Base-by-base conservation (phyloP, 805 yeast genomes). In the Ogataea trehaloabstinens region DNA sequence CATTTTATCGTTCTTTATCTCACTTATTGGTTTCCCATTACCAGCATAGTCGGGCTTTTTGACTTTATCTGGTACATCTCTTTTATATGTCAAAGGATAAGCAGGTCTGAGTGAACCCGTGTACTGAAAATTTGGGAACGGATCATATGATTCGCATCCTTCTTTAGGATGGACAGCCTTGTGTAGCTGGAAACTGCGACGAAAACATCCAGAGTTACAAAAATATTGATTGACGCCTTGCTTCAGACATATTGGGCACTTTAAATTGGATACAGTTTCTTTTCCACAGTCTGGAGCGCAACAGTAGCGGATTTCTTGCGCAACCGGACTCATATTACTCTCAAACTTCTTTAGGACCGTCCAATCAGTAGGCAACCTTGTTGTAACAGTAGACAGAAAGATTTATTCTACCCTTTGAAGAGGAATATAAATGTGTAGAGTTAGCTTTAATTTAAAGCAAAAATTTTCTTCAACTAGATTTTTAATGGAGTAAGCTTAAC, bases 211-310 rank as follows among this genome's bases (percentile, higher is more conserved):
- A 49, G 90, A 95, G 55, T 80, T 74, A 67, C 99, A 93, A 64
- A 91, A 93, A 15, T 73, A 73, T 34, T 76, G 68, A 28, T 71
- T 68, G 35, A 76, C 51, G 12, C 80, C 86, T 44, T 72, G 73
- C 57, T 93, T 90, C 45, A 93, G 65, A 63, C 99, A 93, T 12
- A 90, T 70, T 0, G 99, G 99, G 62, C 99, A 93, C 59, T 89
- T 89, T 49, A 93, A 69, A 29, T 72, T 63, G 16, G 95, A 83
- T 3, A 68, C 68, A 11, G 96, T 89, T 25, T 71, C 74, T 53
- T 88, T 89, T 16, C 93, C 93, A 68, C 99, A 93, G 52, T 78
- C 85, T 16, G 85, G 77, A 18, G 95, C 85, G 8, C 85, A 68
- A 64, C 97, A 91, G 28, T 37, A 33, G 32, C 48, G 45, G 12